Conservation (phyloP, 371 early-diverging fungal genomes). For the Mucor indicus region DNA sequence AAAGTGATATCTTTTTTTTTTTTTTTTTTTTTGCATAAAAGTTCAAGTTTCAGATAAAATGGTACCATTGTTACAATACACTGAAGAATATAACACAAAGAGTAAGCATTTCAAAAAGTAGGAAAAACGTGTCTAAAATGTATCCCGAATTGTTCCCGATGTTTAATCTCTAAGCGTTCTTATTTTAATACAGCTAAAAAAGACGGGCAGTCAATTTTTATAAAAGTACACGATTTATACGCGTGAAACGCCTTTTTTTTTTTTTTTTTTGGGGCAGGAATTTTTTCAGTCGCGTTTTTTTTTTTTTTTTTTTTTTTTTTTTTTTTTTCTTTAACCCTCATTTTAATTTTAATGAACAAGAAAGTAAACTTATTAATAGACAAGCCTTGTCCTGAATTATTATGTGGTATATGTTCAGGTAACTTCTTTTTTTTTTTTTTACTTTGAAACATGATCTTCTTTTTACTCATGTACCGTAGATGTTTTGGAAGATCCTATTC, state of each 20-base stretch:
- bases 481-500: constrained; percentile 48
- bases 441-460: not conserved
- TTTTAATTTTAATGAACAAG: constrained; percentile 6
- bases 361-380: constrained; percentile 36
- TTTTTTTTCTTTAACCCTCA: constrained; percentile 2
- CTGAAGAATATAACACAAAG: no score
- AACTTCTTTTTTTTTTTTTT: not conserved
- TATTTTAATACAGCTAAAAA: no score
- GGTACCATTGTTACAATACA: no score
- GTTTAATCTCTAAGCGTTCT: no score
- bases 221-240: no score
- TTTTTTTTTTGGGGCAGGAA: constrained; percentile 1
- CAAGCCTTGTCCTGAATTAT: constrained; percentile 40
- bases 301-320: constrained; percentile 9
- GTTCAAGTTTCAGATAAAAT: no score
- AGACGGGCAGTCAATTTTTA: no score
- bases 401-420: constrained; percentile 50
- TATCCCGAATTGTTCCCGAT: no score
- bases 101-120: no score
- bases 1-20: no score
- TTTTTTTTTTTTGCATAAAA: no score
- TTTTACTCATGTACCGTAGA: constrained; percentile 15
- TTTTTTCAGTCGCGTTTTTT: constrained; percentile 2
- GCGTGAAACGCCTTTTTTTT: not conserved
- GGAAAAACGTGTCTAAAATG: no score